phyloP scores from a whole-genome alignment of 768 basidiomycete genomes.

The Dentipellis sp. region DNA sequence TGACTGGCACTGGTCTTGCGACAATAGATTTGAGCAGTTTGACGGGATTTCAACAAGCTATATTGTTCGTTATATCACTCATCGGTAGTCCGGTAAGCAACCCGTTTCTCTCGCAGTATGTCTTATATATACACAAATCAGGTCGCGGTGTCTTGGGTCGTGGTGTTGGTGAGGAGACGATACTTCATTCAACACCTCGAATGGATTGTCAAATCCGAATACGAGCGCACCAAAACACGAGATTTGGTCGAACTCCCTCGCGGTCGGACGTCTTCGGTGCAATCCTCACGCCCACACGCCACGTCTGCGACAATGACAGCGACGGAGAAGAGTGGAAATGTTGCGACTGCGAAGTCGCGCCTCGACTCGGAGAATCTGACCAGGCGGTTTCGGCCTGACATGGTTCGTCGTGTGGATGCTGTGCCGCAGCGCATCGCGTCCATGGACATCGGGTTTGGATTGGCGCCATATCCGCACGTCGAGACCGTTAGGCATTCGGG shows the following conservation, averaged over 20 bases:
- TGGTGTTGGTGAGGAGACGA: constrained; percentile 27
- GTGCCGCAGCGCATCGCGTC: background rate
- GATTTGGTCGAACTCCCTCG: background rate
- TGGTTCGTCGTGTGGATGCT: no score
- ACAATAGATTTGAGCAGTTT: constrained; percentile 22
- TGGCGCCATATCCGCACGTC: no score
- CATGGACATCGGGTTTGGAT: background rate
- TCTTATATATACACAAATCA: constrained; percentile 3
- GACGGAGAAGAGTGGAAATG: background rate
- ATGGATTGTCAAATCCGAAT: constrained; percentile 11
- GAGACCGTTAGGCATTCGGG: no score
- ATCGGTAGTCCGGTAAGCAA: constrained; percentile 17
- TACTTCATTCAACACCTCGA: constrained; percentile 6
- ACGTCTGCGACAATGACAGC: background rate
- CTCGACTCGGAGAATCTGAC: no score
- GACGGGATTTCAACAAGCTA: constrained; percentile 20
- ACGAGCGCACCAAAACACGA: constrained; percentile 6
- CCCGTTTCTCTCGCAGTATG: background rate
- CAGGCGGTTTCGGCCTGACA: no score
- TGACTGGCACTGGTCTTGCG: constrained; percentile 26
- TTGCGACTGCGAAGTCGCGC: no score
- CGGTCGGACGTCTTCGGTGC: background rate
- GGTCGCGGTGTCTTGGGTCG: constrained; percentile 30
- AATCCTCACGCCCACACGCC: background rate
- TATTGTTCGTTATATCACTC: constrained; percentile 18